These are phyloP conservation scores for Hemileccinum rubropunctum DNA, from an alignment of 768 basidiomycete species.

Conservation along the genomic window DNA sequence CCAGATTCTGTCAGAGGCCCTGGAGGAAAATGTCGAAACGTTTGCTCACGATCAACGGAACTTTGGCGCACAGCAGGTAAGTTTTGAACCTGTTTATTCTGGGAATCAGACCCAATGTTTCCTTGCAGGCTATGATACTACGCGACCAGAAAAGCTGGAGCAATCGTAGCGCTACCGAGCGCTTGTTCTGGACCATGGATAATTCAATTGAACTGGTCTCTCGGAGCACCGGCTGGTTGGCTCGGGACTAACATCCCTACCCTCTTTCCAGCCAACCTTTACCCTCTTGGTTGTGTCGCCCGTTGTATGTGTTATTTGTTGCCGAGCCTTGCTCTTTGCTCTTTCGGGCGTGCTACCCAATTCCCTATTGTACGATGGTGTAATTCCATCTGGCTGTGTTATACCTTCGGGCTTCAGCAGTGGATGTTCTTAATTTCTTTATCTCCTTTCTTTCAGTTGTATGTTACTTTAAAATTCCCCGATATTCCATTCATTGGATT, in stretches of 20 bases:
- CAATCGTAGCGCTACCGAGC: conserved; percentile 84
- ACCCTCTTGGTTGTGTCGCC: conserved; percentile 3
- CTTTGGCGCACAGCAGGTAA: conserved; percentile 94
- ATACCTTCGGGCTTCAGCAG: neutral
- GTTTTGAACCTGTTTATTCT: conserved; percentile 10
- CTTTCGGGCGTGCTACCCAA: conserved; percentile 8
- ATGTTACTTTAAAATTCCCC: conserved; percentile 16
- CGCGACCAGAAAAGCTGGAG: conserved; percentile 97
- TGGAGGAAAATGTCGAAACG: conserved; percentile 86
- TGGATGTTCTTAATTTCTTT: conserved; percentile 13
- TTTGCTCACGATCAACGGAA: conserved; percentile 95
- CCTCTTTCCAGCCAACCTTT: neutral
- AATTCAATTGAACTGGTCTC: conserved; percentile 85
- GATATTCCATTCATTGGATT: conserved; percentile 7
- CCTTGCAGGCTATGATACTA: conserved; percentile 83
- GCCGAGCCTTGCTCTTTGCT: neutral
- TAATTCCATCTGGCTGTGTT: conserved; percentile 18
- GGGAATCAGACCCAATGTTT: conserved; percentile 1
- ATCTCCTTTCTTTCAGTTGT: conserved; percentile 18
- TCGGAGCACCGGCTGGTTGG: conserved; percentile 84
- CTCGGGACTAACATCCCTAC: conserved; percentile 51
- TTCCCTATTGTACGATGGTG: conserved; percentile 21
- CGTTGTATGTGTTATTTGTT: conserved; percentile 11
- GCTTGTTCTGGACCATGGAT: conserved; percentile 90
- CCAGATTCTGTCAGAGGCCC: conserved; percentile 79